These are phyloP conservation scores for Starmera dryadoides DNA, from an alignment of 805 yeast species.

Conservation along the genomic window DNA sequence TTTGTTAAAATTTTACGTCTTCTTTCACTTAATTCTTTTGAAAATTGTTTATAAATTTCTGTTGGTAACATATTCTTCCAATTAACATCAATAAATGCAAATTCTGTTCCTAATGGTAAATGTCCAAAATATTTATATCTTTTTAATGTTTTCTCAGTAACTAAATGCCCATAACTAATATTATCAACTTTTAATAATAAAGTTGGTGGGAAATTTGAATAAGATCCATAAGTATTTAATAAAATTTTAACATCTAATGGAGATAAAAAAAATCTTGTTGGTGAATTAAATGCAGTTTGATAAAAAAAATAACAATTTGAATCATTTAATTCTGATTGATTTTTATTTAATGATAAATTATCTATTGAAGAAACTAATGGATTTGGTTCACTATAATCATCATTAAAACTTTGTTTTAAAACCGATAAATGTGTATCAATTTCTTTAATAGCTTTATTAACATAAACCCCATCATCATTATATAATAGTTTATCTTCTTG, in stretches of 20 bases:
- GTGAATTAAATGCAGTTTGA: constrained; percentile 66
- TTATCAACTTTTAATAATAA: constrained; percentile 61
- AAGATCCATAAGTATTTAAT: constrained; percentile 52
- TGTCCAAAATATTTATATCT: constrained; percentile 72
- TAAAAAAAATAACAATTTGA: constrained; percentile 58
- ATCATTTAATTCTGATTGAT: constrained; percentile 23
- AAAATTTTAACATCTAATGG: constrained; percentile 76
- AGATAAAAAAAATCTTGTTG: constrained; percentile 62
- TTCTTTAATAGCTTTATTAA: constrained; percentile 44
- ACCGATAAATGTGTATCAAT: constrained; percentile 40
- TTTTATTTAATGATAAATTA: constrained; percentile 8
- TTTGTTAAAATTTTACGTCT: constrained; percentile 42
- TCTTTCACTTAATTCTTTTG: constrained; percentile 50
- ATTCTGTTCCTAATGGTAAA: constrained; percentile 76
- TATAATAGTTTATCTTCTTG: constrained; percentile 54
- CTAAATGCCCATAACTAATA: constrained; percentile 56
- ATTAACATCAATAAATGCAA: constrained; percentile 79
- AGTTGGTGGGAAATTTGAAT: constrained; percentile 60
- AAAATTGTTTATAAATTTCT: constrained; percentile 38
- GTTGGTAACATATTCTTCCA: constrained; percentile 52
- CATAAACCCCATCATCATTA: constrained; percentile 50
- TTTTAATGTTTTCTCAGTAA: constrained; percentile 49
- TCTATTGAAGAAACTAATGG: constrained; percentile 8
- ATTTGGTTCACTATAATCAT: constrained; percentile 13
- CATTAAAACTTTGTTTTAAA: constrained; percentile 27